Conservation (phyloP, 148 eudicot species). For the Bassia scoparia region DNA sequence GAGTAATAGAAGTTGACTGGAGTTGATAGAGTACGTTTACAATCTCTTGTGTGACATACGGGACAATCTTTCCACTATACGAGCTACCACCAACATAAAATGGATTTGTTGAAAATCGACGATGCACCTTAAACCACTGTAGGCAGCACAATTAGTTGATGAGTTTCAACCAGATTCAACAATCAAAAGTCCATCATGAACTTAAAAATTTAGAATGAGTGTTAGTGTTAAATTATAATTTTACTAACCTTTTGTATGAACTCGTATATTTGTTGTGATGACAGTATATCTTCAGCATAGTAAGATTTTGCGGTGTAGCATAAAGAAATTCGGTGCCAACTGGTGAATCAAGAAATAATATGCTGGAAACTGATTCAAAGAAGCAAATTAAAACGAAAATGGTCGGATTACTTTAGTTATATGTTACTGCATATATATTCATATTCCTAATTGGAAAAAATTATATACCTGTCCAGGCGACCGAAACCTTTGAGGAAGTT, state of each 20-base stretch:
- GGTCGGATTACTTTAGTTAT: too few relatives aligned
- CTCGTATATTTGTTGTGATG: constrained; percentile 1
- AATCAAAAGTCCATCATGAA: neutral
- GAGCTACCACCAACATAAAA: constrained; percentile 14
- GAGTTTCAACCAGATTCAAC: neutral
- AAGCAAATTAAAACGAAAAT: neutral
- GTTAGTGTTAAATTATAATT: neutral
- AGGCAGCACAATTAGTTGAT: too few relatives aligned
- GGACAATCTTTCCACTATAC: constrained; percentile 1
- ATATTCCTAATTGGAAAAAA: too few relatives aligned
- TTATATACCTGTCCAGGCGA: too few relatives aligned
- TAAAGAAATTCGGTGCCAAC: constrained; percentile 7
- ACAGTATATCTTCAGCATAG: neutral
- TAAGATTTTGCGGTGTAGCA: constrained; percentile 6
- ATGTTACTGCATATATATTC: too few relatives aligned
- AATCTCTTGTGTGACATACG: constrained; percentile 4
- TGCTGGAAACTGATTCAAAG: neutral
- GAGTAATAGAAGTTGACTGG: neutral
- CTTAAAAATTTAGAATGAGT: neutral
- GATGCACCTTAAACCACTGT: neutral
- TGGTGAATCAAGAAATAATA: constrained; percentile 12
- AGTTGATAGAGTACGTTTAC: neutral
- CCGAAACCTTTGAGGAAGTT: too few relatives aligned
- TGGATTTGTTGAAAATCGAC: neutral
- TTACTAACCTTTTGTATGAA: constrained; percentile 7